Base-by-base conservation (phyloP, 192 early-diverging fungal species). In the Allomyces arbusculus region DNA sequence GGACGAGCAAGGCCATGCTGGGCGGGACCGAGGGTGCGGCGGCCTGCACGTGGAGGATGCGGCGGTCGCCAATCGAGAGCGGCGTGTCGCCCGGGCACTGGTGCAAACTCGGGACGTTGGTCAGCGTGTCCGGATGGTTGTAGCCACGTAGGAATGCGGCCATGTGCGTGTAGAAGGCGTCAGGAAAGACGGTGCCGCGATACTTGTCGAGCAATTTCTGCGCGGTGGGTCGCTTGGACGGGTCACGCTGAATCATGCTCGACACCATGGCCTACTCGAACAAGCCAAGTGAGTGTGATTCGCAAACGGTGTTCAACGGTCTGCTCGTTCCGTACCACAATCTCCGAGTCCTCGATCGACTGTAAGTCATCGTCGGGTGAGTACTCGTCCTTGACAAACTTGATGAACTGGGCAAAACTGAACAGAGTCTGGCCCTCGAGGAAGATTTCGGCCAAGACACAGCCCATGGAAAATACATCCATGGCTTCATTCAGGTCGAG, bases 391-490 rank as follows among this genome's bases (percentile, higher is more conserved):
- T 78, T 82, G 63, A 89, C 76, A 70, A 94, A 98, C 63, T 92
- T 84, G 70, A 98, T 79, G 23, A 98, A 75, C 67, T 94, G 93
- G 28, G 92, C 89, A 20, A 98, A 75, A 3, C 86, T 89, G 70
- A 98, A 98, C 40, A 98, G 76, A 10, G 91, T 82, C 22, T 88
- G 86, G 8, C 94, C 92, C 70, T 98, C 95, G 40, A 96, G 74
- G 69, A 95, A 93, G 5, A 98, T 73, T 73, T 98, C 95, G 2
- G 91, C 93, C 71, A 98, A 91, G 0, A 86, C 83, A 68, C 86
- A 92, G 24, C 94, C 95, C 10, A 90, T 72, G 1, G 90, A 89
- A 73, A 98, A 98, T 20, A 98, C 83, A 67, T 98, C 95, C 95
- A 98, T 98, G 10, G 83, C 86, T 14, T 85, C 76, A 33, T 78